Evolutionary conservation across 2,329 filamentous ascomycete genomes (phyloP).

Genomic region (Cordyceps pruinosa): DNA sequence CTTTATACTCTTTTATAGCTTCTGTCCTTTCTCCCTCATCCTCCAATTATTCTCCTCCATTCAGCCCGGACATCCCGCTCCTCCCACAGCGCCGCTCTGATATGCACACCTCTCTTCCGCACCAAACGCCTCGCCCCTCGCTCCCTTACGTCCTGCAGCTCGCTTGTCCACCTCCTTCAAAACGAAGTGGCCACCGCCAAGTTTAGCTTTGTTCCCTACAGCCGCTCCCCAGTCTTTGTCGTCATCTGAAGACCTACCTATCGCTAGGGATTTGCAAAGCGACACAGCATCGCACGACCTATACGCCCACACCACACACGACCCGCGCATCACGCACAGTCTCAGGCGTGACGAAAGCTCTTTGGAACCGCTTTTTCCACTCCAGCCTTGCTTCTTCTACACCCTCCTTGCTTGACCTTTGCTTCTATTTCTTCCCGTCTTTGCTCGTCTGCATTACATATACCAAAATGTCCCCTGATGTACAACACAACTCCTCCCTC

Average conservation of each 20-base stretch:
- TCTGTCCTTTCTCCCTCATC: background rate
- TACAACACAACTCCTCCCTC: constrained; percentile 5
- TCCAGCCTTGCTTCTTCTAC: background rate
- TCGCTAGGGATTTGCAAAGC: no score
- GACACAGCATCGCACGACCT: background rate
- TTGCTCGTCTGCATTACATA: background rate
- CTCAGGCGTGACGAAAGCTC: background rate
- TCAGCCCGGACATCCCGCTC: background rate
- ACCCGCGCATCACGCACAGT: constrained; percentile 2
- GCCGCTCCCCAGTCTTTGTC: background rate
- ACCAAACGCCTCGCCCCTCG: background rate
- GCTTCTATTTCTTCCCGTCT: background rate
- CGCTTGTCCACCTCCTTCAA: background rate
- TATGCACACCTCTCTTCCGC: background rate
- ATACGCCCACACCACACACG: constrained; percentile 4
- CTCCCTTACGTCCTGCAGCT: background rate
- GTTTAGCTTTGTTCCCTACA: constrained; percentile 8
- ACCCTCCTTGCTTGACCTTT: background rate
- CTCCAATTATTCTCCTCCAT: background rate
- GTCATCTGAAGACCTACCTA: constrained; percentile 1
- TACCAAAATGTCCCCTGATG: constrained; percentile 3
- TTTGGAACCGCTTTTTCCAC: background rate
- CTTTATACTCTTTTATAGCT: background rate
- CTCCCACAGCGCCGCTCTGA: background rate
- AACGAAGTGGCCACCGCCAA: background rate